Conservation (phyloP, 441 rosid species). For the Populus hybrid region DNA sequence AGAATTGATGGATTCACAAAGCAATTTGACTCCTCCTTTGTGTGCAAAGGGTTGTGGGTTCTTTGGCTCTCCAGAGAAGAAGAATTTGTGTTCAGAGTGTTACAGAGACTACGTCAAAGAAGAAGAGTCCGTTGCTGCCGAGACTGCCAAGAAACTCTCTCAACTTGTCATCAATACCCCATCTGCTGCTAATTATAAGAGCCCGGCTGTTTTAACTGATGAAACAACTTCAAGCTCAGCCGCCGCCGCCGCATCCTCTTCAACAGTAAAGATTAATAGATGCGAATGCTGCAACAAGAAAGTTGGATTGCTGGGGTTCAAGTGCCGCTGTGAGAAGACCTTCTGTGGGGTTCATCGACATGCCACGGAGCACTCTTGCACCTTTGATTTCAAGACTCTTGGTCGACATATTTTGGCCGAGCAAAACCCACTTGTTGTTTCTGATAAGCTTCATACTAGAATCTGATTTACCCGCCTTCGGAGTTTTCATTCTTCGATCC, state of each 20-base stretch:
- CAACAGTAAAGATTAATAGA: slow-evolving; percentile 2
- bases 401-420: slow-evolving; percentile 20
- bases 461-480: background rate
- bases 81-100: slow-evolving; percentile 39
- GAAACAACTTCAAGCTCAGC: background rate
- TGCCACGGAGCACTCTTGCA: slow-evolving; percentile 35
- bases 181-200: background rate
- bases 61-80: slow-evolving; percentile 21
- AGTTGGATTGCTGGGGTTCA: slow-evolving; percentile 49
- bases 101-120: slow-evolving; percentile 16
- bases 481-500: too few species aligned
- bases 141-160: background rate
- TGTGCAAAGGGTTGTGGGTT: slow-evolving; percentile 35
- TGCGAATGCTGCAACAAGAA: slow-evolving; percentile 41
- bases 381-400: slow-evolving; percentile 34
- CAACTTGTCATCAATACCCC: background rate
- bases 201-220: too few species aligned
- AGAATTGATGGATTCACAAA: too few species aligned
- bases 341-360: slow-evolving; percentile 46
- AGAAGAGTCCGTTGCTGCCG: background rate
- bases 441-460: slow-evolving; percentile 29
- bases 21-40: background rate
- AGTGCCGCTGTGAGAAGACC: slow-evolving; percentile 18
- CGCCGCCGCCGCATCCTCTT: too few species aligned
- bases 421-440: slow-evolving; percentile 13